A percentile compares a stretch with the other conserved stretches of the same genome.
Conservation (phyloP, 2,329 filamentous ascomycete species). For the Epichloe typhina region DNA sequence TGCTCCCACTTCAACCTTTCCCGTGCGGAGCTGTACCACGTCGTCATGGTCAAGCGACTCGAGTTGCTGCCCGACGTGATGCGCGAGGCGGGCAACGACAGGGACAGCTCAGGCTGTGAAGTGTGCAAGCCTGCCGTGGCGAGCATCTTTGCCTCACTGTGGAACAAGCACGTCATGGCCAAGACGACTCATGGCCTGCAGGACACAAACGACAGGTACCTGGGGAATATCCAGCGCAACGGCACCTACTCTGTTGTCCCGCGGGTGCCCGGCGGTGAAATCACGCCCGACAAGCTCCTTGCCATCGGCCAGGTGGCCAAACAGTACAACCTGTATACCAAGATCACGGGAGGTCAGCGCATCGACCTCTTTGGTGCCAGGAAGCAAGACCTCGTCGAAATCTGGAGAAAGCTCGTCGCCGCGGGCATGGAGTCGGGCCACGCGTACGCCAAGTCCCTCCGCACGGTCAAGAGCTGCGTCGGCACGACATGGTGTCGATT, state of each 20-base stretch:
- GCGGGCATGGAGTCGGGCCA: slow-evolving; percentile 86
- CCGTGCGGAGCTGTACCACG: slow-evolving; percentile 80
- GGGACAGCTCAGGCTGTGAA: slow-evolving; percentile 67
- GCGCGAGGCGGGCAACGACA: slow-evolving; percentile 60
- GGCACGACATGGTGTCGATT: slow-evolving; percentile 86
- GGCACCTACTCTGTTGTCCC: slow-evolving; percentile 85
- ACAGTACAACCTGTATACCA: slow-evolving; percentile 75
- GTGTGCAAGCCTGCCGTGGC: slow-evolving; percentile 73
- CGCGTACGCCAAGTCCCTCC: slow-evolving; percentile 77
- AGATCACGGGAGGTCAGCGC: slow-evolving; percentile 83
- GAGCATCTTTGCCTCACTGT: slow-evolving; percentile 69
- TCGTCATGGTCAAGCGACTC: slow-evolving; percentile 69
- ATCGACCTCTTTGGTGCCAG: slow-evolving; percentile 89
- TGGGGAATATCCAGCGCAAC: slow-evolving; percentile 84
- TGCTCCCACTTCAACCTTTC: slow-evolving; percentile 77
- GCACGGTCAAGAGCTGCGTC: slow-evolving; percentile 86
- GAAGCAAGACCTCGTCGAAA: slow-evolving; percentile 71
- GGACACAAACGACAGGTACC: slow-evolving; percentile 79
- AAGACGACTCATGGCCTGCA: slow-evolving; percentile 59
- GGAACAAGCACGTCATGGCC: slow-evolving; percentile 73
- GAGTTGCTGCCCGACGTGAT: slow-evolving; percentile 64
- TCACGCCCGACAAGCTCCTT: slow-evolving; percentile 75
- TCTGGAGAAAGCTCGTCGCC: slow-evolving; percentile 69
- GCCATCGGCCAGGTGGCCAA: slow-evolving; percentile 73
- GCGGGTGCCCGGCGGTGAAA: slow-evolving; percentile 71